Evolutionary conservation across 768 basidiomycete species (phyloP), one percentile per base, ranked within the genome.

Genomic region (Roridomyces roridus): DNA sequence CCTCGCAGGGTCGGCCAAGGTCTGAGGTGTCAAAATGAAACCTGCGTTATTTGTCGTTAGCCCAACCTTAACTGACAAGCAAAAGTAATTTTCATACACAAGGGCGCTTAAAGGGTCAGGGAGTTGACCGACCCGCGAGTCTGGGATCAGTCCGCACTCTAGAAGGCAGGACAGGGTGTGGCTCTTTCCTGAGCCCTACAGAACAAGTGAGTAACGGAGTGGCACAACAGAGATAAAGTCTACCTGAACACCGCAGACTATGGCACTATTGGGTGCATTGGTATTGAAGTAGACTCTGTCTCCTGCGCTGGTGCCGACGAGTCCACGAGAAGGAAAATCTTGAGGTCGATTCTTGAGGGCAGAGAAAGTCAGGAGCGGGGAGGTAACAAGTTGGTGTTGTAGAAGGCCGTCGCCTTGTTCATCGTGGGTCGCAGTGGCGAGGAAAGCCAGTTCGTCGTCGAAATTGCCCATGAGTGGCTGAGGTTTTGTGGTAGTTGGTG

Each of bases 201-300:
- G 15, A n/a, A n/a, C 37, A 8, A 44, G n/a, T n/a, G n/a, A n/a
- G n/a, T n/a, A n/a, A n/a, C n/a, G n/a, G n/a, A n/a, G n/a, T n/a
- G n/a, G n/a, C n/a, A n/a, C n/a, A n/a, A n/a, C n/a, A n/a, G n/a
- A n/a, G n/a, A n/a, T n/a, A n/a, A n/a, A n/a, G 58, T 57, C n/a
- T 25, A 57, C 59, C 63, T 84, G 83, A 0, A 83, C 83, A 0
- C 83, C 83, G 44, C 83, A 84, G 1, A 85, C 73, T 17, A 85
- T 55, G 2, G 80, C 76, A 4, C 82, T 84, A 57, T 81, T 80
- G 0, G 84, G 83, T 0, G 82, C 70, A 50, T 83, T 83, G 3
- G 81, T 84, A 55, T 84, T 84, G 7, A 83, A 62, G 52, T 84
- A 84, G 0, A 84, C 50, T 0, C 82, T 72, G 0, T 72, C 68